Conservation (phyloP, 768 basidiomycete genomes). For the Trametes cinnabarina region DNA sequence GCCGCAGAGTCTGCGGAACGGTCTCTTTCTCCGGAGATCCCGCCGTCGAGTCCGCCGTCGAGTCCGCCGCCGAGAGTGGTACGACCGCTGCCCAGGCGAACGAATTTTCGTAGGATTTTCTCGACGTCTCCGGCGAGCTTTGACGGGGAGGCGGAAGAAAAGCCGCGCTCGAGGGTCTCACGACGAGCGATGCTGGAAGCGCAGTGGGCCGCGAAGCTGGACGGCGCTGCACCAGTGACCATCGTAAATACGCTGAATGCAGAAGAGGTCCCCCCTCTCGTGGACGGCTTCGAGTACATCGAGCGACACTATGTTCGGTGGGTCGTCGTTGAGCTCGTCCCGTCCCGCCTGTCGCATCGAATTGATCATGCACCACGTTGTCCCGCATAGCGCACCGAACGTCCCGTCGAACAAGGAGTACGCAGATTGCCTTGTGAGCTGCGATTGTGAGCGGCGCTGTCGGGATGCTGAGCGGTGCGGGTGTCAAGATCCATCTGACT, state of each 20-base stretch:
- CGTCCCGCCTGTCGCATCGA: too few species aligned
- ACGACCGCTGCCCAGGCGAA: constrained; percentile 5
- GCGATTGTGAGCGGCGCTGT: constrained; percentile 42
- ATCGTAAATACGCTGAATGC: constrained; percentile 36
- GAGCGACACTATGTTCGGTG: constrained; percentile 53
- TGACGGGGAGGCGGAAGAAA: neutral
- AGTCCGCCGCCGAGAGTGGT: neutral
- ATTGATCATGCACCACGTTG: too few species aligned
- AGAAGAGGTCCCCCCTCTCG: constrained; percentile 42
- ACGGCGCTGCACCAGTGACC: constrained; percentile 32
- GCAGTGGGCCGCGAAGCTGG: constrained; percentile 32
- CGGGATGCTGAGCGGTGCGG: constrained; percentile 36
- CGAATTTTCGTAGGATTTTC: neutral
- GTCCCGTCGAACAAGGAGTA: constrained; percentile 16
- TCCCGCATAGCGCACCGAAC: neutral
- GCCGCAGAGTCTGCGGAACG: neutral
- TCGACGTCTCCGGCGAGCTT: neutral
- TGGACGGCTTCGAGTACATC: constrained; percentile 47
- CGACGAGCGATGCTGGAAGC: constrained; percentile 1
- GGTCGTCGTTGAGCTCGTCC: too few species aligned
- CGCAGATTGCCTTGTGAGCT: constrained; percentile 39
- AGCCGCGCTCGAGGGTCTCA: neutral
- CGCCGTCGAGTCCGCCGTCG: neutral
- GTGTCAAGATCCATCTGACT: constrained; percentile 48
- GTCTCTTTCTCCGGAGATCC: neutral